Evolutionary conservation across 2,329 filamentous ascomycete genomes (phyloP).

Genomic region (Fusarium sp.): DNA sequence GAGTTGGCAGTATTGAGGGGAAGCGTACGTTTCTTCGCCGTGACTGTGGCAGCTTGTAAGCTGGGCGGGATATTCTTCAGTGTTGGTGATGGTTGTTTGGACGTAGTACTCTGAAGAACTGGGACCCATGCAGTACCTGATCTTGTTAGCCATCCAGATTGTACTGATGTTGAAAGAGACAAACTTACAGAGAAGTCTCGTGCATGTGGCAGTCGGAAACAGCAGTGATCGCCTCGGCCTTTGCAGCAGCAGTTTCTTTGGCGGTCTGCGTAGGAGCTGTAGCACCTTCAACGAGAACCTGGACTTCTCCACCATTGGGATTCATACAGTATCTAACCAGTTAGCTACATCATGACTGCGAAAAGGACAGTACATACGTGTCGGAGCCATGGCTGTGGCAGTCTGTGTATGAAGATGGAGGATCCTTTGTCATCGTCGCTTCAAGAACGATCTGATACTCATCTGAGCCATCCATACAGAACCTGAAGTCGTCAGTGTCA

Average conservation of each 20-base stretch:
- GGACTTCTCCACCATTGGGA: conserved; percentile 43
- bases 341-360: not conserved
- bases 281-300: conserved; percentile 35
- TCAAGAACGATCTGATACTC: conserved; percentile 40
- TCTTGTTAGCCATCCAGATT: not conserved
- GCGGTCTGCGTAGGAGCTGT: conserved; percentile 17
- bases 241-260: conserved; percentile 25
- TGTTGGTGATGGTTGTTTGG: conserved; percentile 63
- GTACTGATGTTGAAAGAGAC: fast-evolving
- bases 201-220: conserved; percentile 57
- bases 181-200: conserved; percentile 53
- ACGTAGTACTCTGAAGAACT: conserved; percentile 58
- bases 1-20: fast-evolving
- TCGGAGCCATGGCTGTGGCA: conserved; percentile 42
- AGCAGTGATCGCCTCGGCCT: conserved; percentile 49
- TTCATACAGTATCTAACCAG: conserved; percentile 42
- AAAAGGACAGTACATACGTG: conserved; percentile 2
- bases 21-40: conserved; percentile 64
- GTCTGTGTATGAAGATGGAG: conserved; percentile 42
- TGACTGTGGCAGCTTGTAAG: conserved; percentile 76
- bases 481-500: conserved; percentile 28
- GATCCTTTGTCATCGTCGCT: conserved; percentile 34
- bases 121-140: conserved; percentile 56
- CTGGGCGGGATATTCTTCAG: conserved; percentile 66
- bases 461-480: conserved; percentile 37